phyloP scores from a whole-genome alignment of 805 yeast species.

The Clavispora fructus region DNA sequence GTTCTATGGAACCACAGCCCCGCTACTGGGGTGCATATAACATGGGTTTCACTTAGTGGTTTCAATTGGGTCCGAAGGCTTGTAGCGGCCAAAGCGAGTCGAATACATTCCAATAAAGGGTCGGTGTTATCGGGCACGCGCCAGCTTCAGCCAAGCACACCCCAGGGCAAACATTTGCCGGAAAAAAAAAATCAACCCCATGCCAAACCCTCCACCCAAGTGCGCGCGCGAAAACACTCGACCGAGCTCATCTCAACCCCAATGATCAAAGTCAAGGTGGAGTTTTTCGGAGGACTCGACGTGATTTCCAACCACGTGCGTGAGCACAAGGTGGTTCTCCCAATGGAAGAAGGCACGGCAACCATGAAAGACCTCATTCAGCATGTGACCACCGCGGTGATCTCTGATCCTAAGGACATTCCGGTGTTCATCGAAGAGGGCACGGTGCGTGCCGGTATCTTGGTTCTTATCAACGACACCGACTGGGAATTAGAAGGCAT shows the following conservation, averaged over 20 bases:
- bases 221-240: not conserved
- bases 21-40: too few relatives aligned
- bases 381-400: slow-evolving; percentile 48
- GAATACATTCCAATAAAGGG: too few relatives aligned
- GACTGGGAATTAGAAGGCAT: slow-evolving; percentile 97
- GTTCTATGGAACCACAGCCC: too few relatives aligned
- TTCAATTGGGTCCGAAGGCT: too few relatives aligned
- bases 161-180: too few relatives aligned
- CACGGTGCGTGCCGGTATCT: slow-evolving; percentile 83
- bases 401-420: slow-evolving; percentile 56
- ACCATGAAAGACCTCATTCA: slow-evolving; percentile 50
- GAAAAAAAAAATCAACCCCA: too few relatives aligned
- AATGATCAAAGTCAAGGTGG: slow-evolving; percentile 35
- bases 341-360: slow-evolving; percentile 39
- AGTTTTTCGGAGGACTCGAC: slow-evolving; percentile 75
- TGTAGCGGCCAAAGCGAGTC: too few relatives aligned
- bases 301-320: slow-evolving; percentile 61
- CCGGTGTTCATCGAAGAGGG: slow-evolving; percentile 79
- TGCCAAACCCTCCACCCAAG: not conserved
- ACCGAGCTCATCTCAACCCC: not conserved
- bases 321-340: slow-evolving; percentile 43
- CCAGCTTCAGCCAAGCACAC: too few relatives aligned
- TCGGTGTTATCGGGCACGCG: too few relatives aligned
- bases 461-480: slow-evolving; percentile 86
- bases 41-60: too few relatives aligned